A percentile compares a stretch with the other conserved stretches of the same genome.
These are phyloP conservation scores for Phyllosticta paracitricarpa DNA, from an alignment of 2,329 filamentous ascomycete genomes.

Conservation along the genomic window DNA sequence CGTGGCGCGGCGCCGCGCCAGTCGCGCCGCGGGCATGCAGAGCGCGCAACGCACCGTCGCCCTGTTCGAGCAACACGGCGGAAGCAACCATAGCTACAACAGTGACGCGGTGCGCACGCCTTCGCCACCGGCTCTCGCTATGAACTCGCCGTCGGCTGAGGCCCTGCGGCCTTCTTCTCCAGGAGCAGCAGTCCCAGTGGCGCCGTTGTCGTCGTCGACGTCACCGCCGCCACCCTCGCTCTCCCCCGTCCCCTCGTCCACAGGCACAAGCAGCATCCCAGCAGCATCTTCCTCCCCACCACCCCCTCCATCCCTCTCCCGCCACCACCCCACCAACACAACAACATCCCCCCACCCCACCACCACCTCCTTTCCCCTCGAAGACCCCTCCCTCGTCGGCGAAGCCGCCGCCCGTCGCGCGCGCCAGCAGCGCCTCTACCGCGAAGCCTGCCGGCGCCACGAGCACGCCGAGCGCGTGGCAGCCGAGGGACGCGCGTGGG, in stretches of 20 bases:
- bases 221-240: not conserved
- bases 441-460: slow-evolving; percentile 36
- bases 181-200: not conserved
- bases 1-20: slow-evolving; percentile 48
- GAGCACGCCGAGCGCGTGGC: slow-evolving; percentile 19
- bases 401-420: slow-evolving; percentile 52
- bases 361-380: slow-evolving; percentile 38
- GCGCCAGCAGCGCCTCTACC: slow-evolving; percentile 41
- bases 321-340: not conserved
- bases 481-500: slow-evolving; percentile 28
- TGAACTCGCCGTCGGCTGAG: not conserved
- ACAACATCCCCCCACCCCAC: not conserved
- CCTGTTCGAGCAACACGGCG: not conserved
- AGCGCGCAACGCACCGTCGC: not conserved
- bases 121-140: not conserved
- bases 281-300: not conserved
- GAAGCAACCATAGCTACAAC: not conserved
- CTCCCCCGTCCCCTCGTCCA: not conserved
- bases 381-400: slow-evolving; percentile 59
- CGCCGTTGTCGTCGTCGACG: not conserved
- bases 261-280: too few species aligned
- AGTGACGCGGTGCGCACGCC: not conserved
- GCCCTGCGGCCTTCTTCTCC: not conserved
- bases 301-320: slow-evolving; percentile 6
- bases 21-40: slow-evolving; percentile 2